Evolutionary conservation across 371 early-diverging fungal species (phyloP).

Genomic region (Syncephalastrum racemosum): DNA sequence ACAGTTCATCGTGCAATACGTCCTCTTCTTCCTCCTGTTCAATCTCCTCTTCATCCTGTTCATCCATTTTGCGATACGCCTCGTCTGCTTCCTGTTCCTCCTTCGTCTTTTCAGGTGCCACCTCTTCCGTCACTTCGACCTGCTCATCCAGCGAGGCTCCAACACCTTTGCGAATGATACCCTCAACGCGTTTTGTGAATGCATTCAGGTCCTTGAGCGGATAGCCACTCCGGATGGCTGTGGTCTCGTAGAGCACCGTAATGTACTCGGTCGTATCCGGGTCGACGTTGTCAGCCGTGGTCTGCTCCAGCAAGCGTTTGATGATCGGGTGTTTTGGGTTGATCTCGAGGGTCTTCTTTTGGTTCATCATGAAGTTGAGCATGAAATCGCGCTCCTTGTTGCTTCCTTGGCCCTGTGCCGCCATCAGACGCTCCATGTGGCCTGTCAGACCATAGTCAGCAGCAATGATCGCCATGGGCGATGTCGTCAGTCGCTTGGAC

Average conservation of each 20-base stretch:
- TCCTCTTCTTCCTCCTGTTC: conserved; percentile 13
- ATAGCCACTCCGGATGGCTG: conserved; percentile 77
- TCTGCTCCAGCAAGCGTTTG: conserved; percentile 51
- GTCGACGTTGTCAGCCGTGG: conserved; percentile 44
- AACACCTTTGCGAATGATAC: conserved; percentile 62
- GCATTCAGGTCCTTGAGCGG: conserved; percentile 55
- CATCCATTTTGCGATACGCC: conserved; percentile 22
- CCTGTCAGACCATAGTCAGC: conserved; percentile 76
- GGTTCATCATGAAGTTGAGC: conserved; percentile 57
- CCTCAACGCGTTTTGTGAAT: conserved; percentile 75
- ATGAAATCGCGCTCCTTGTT: conserved; percentile 57
- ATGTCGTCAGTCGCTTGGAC: conserved; percentile 73
- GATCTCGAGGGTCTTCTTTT: conserved; percentile 84
- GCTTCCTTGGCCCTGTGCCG: conserved; percentile 52
- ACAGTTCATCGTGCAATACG: conserved; percentile 18
- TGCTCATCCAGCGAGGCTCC: conserved; percentile 58
- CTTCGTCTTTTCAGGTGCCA: conserved; percentile 39
- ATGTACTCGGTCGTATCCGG: conserved; percentile 58
- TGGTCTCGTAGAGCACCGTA: conserved; percentile 74
- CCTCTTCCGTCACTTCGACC: conserved; percentile 50
- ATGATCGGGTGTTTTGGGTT: conserved; percentile 81
- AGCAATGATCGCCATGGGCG: conserved; percentile 77
- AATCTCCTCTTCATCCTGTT: conserved; percentile 4
- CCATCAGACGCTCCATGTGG: conserved; percentile 85
- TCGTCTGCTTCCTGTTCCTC: conserved; percentile 40